Base-by-base conservation (phyloP, 495 filamentous ascomycete species). In the Penicillium paradoxum region DNA sequence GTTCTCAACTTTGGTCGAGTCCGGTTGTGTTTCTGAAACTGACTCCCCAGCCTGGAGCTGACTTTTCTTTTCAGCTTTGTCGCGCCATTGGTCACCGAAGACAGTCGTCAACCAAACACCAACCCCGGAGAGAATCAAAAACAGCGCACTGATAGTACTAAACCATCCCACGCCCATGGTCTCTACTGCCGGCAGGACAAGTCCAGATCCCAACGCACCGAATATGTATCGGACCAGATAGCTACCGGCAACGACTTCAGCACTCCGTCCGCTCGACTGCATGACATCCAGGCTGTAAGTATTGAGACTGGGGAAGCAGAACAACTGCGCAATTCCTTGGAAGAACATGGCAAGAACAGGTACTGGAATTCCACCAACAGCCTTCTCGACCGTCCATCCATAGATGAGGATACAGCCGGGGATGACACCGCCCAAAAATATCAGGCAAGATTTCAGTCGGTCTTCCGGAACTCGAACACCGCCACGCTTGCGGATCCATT, bases 261-360 rank as follows among this genome's bases (percentile, higher is more conserved):
- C 79, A 39, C 80, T 80, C 17, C 78, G 68, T 4, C 73, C 72
- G 13, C 56, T 67, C 3, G 72, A 66, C 38, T 82, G 83, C 85
- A 88, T 87, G 11, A 89, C 85, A 60, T 90, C 86, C 4, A 89
- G 69, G 57, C 84, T 89, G 63, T 89, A 89, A 0, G 86, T 89
- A 63, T 89, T 89, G 22, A 89, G 60, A 47, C 75, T 79, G 9
- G 86, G 85, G 60, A 88, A 89, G 69, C 80, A 86, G 65, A 89
- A 87, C 2, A 89, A 72, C 65, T 89, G 85, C 0, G 81, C 83
- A 1, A 88, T 77, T 9, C 86, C 87, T 62, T 89, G 85, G 4
- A 85, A 32, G 58, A 88, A 89, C 75, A 89, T 84, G 48, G 79
- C 78, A 13, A 89, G 71, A 0, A 88, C 82, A 1, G 84, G 84